Percentiles rank a stretch among this genome's conserved stretches.
Conservation (phyloP, 2,329 filamentous ascomycete species). For the Byssothecium circinans region DNA sequence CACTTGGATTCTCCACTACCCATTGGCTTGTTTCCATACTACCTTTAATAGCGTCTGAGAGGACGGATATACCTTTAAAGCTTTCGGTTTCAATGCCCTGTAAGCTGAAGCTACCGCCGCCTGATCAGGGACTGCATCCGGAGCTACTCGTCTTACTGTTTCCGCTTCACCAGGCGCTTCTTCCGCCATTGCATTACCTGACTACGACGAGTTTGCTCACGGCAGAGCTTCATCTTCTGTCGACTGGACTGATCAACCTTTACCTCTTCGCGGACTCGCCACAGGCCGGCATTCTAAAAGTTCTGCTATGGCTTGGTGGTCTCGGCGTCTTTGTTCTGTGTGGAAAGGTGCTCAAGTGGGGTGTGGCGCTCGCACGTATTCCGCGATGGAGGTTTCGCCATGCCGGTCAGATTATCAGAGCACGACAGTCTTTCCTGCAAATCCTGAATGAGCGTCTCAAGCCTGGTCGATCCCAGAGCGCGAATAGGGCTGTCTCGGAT, state of each 20-base stretch:
- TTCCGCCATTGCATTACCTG: constrained; percentile 73
- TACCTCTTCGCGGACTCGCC: constrained; percentile 72
- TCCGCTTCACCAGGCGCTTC: constrained; percentile 78
- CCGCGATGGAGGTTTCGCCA: constrained; percentile 87
- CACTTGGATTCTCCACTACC: constrained; percentile 63
- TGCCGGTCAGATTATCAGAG: constrained; percentile 48
- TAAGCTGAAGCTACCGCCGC: constrained; percentile 36
- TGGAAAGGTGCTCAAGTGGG: constrained; percentile 75
- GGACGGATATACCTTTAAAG: constrained; percentile 43
- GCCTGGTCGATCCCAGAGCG: constrained; percentile 27
- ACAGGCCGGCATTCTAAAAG: constrained; percentile 48
- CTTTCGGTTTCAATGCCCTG: constrained; percentile 38
- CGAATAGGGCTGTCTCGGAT: constrained; percentile 26
- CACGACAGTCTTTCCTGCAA: constrained; percentile 48
- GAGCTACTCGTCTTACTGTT: constrained; percentile 71
- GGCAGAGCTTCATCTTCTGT: constrained; percentile 85
- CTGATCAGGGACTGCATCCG: constrained; percentile 47
- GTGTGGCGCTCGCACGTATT: constrained; percentile 80
- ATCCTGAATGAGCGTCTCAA: constrained; percentile 42
- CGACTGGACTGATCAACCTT: constrained; percentile 78
- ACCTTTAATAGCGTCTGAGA: constrained; percentile 62
- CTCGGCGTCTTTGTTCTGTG: constrained; percentile 73
- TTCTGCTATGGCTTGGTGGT: constrained; percentile 62
- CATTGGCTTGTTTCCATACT: constrained; percentile 79
- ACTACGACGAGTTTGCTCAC: constrained; percentile 86